A percentile compares a stretch with the other conserved stretches of the same genome.
phyloP scores from a whole-genome alignment of 495 filamentous ascomycete genomes.

The Xylaria longipes region DNA sequence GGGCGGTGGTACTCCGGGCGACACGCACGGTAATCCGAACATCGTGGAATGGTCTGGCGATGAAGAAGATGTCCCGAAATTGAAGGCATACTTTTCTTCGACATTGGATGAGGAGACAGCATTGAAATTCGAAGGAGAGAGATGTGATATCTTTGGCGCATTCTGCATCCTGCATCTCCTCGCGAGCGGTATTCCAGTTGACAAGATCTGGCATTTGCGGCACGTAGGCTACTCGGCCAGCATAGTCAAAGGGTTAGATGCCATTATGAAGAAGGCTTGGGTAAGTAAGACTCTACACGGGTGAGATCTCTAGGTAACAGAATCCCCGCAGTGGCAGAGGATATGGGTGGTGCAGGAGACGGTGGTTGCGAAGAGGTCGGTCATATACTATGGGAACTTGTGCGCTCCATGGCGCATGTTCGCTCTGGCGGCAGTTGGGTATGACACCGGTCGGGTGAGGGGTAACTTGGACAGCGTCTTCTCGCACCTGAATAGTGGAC shows the following conservation, averaged over 20 bases:
- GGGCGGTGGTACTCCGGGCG: background rate
- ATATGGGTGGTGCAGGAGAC: conserved; percentile 32
- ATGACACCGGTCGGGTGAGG: conserved; percentile 20
- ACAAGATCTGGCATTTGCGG: conserved; percentile 25
- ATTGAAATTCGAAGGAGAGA: background rate
- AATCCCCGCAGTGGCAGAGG: conserved; percentile 22
- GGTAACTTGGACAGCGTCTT: conserved; percentile 8
- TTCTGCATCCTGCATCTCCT: conserved; percentile 25
- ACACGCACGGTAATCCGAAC: background rate
- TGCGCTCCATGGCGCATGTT: conserved; percentile 29
- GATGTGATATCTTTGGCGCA: conserved; percentile 26
- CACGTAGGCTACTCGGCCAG: conserved; percentile 10
- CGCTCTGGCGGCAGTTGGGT: conserved; percentile 24
- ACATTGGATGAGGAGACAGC: background rate
- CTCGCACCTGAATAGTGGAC: conserved; percentile 14
- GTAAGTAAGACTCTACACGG: conserved; percentile 10
- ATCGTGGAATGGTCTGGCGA: conserved; percentile 27
- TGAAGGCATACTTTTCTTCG: conserved; percentile 24
- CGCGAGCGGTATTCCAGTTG: conserved; percentile 17
- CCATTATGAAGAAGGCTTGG: conserved; percentile 25
- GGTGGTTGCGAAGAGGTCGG: conserved; percentile 19
- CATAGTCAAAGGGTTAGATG: conserved; percentile 20
- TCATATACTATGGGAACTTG: conserved; percentile 24
- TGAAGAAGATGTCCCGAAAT: conserved; percentile 20
- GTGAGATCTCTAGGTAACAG: background rate